Percentiles rank a stretch among this genome's conserved stretches.
Evolutionary conservation across 257 asterid genomes (phyloP).

Genomic region (Orobanche coerulescens): DNA sequence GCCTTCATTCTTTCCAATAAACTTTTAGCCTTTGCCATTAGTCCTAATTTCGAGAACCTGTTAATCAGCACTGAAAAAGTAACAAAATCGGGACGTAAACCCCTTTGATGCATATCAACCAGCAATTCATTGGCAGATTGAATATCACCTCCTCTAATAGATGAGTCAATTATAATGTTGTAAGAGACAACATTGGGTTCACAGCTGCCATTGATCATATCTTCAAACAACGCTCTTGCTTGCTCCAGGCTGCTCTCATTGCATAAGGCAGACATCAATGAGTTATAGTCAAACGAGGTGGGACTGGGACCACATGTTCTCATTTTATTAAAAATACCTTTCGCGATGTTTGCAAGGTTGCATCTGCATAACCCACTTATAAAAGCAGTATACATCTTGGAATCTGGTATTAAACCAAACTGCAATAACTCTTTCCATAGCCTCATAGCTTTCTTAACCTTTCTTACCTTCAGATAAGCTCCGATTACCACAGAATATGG

Average conservation of each 20-base stretch:
- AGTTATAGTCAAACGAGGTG: conserved; percentile 40
- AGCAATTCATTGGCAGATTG: conserved; percentile 41
- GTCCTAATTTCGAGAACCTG: conserved; percentile 49
- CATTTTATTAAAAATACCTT: conserved; percentile 54
- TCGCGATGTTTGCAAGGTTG: conserved; percentile 45
- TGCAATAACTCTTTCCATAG: conserved; percentile 41
- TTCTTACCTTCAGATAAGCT: conserved; percentile 44
- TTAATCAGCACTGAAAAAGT: conserved; percentile 54
- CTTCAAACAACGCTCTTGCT: conserved; percentile 43
- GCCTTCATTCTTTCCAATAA: conserved; percentile 47
- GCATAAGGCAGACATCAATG: conserved; percentile 54
- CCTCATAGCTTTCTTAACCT: conserved; percentile 41
- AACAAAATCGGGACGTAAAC: conserved; percentile 40
- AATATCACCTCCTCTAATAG: conserved; percentile 47
- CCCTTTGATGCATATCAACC: conserved; percentile 42
- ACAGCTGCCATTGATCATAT: conserved; percentile 40
- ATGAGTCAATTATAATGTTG: conserved; percentile 47
- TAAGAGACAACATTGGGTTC: conserved; percentile 48
- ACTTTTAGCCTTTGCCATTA: conserved; percentile 52
- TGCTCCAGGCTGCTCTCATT: conserved; percentile 61
- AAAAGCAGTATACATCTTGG: conserved; percentile 34
- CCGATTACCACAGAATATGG: conserved; percentile 41
- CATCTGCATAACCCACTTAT: conserved; percentile 57
- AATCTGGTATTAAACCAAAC: conserved; percentile 42
- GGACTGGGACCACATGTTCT: conserved; percentile 39